Conservation (phyloP, 2,329 filamentous ascomycete genomes). For the Pseudogymnoascus sp. region DNA sequence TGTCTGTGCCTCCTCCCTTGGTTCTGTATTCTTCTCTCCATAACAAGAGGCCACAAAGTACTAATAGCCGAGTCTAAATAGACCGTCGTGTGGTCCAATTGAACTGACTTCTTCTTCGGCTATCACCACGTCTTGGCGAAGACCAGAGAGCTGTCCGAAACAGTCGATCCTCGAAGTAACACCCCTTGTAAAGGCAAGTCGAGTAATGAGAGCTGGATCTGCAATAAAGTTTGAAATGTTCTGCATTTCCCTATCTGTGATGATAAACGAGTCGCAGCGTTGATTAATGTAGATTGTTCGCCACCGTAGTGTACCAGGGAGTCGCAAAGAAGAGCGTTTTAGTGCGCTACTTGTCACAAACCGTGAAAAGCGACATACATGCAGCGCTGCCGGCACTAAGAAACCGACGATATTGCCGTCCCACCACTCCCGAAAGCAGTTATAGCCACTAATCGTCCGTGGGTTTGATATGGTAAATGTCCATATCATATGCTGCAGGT, state of each 20-base stretch:
- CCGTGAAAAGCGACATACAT: constrained; percentile 11
- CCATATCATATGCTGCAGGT: constrained; percentile 14
- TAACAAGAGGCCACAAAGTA: neutral
- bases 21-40: too few species aligned
- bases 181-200: neutral
- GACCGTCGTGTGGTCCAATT: neutral
- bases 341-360: constrained; percentile 10
- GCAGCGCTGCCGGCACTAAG: constrained; percentile 10
- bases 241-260: constrained; percentile 8
- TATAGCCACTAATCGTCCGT: constrained; percentile 9
- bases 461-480: constrained; percentile 12
- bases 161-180: neutral
- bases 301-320: constrained; percentile 8
- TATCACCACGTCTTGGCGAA: neutral
- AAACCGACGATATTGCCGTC: constrained; percentile 11
- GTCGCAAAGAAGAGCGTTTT: constrained; percentile 9
- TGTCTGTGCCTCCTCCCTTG: neutral
- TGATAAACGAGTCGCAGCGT: constrained; percentile 1
- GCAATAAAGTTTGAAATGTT: neutral
- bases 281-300: constrained; percentile 9
- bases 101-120: neutral
- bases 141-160: neutral
- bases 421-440: constrained; percentile 11
- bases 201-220: neutral
- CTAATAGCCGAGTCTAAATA: too few species aligned